Conservation (phyloP, 768 basidiomycete genomes). For the Pulveroboletus sp. region DNA sequence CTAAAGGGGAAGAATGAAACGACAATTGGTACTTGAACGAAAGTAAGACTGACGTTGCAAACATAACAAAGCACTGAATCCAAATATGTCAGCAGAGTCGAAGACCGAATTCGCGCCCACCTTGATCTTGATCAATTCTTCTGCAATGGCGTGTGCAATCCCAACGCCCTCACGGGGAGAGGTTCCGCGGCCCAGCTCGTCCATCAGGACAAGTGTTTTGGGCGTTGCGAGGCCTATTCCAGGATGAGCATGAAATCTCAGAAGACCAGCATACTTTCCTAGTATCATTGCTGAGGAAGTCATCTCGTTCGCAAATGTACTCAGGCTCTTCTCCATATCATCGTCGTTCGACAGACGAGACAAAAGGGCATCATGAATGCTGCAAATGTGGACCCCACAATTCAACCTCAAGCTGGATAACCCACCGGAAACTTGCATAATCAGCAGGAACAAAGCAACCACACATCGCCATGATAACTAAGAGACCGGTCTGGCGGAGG, state of each 20-base stretch:
- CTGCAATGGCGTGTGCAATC: conserved; percentile 82
- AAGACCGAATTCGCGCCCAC: conserved; percentile 37
- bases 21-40: background rate
- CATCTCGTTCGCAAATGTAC: conserved; percentile 97
- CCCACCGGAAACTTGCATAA: conserved; percentile 84
- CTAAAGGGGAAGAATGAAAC: conserved; percentile 32
- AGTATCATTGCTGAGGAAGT: conserved; percentile 88
- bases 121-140: conserved; percentile 69
- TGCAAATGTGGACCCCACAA: conserved; percentile 23
- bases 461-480: conserved; percentile 84
- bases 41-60: conserved; percentile 66
- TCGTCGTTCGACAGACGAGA: conserved; percentile 93
- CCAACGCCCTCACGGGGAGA: conserved; percentile 80
- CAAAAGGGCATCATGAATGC: conserved; percentile 80
- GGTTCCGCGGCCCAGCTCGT: conserved; percentile 93
- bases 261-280: conserved; percentile 38
- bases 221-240: conserved; percentile 63
- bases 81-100: background rate
- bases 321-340: conserved; percentile 83
- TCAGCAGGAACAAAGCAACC: conserved; percentile 92
- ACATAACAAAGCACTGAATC: conserved; percentile 78
- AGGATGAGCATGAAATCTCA: background rate
- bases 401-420: background rate
- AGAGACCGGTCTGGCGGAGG: conserved; percentile 79
- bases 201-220: conserved; percentile 77